Conservation (phyloP, 2,329 filamentous ascomycete genomes). For the Penicillium sp. region DNA sequence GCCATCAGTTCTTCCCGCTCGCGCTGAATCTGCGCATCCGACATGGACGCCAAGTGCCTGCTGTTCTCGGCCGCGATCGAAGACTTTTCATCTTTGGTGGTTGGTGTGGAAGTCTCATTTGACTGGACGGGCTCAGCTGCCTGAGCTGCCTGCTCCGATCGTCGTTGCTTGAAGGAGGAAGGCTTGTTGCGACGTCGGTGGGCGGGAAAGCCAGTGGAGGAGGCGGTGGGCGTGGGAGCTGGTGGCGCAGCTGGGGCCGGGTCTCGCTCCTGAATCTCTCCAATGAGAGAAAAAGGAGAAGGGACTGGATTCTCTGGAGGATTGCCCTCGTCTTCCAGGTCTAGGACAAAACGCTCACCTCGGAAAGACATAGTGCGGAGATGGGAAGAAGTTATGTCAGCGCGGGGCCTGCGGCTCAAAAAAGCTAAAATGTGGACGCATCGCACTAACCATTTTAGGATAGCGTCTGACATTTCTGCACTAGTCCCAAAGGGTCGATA, state of each 20-base stretch:
- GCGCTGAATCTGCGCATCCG: slow-evolving; percentile 73
- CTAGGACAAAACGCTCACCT: slow-evolving; percentile 62
- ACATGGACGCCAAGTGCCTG: slow-evolving; percentile 74
- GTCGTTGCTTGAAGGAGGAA: slow-evolving; percentile 78
- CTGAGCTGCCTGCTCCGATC: slow-evolving; percentile 36
- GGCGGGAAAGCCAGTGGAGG: slow-evolving; percentile 79
- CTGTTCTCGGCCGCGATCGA: slow-evolving; percentile 83
- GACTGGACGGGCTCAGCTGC: slow-evolving; percentile 7
- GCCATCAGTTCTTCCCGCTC: slow-evolving; percentile 78
- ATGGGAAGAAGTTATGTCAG: slow-evolving; percentile 25
- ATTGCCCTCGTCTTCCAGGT: slow-evolving; percentile 53
- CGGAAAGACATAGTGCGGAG: slow-evolving; percentile 48
- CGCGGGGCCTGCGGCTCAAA: slow-evolving; percentile 40
- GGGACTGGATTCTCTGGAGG: slow-evolving; percentile 18
- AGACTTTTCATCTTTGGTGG: slow-evolving; percentile 57
- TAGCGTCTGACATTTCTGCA: slow-evolving; percentile 23
- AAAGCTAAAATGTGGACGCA: slow-evolving; percentile 34
- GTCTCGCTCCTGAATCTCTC: slow-evolving; percentile 78
- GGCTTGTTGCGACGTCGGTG: slow-evolving; percentile 73
- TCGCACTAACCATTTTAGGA: slow-evolving; percentile 6
- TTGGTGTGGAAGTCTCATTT: slow-evolving; percentile 2
- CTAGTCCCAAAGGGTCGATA: slow-evolving; percentile 19
- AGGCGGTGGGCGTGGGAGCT: slow-evolving; percentile 47
- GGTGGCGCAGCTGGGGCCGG: slow-evolving; percentile 45
- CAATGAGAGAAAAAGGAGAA: slow-evolving; percentile 52